Conservation (phyloP, 2,329 filamentous ascomycete species). For the Aspergillus tanneri region DNA sequence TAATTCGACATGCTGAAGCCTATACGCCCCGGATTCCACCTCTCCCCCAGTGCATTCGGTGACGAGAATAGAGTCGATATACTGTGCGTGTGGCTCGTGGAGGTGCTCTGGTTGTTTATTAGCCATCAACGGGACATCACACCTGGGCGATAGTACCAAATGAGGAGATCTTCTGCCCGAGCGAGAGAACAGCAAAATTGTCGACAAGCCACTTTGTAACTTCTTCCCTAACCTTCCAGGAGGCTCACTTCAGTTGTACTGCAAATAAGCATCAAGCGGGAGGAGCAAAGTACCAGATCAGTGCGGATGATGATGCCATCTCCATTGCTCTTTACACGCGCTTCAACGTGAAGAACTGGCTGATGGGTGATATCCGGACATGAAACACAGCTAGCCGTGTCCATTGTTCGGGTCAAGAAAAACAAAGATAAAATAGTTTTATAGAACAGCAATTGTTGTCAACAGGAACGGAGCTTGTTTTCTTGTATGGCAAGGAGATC, state of each 20-base stretch:
- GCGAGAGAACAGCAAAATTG: constrained; percentile 33
- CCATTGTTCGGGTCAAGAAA: not conserved
- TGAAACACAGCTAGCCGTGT: not conserved
- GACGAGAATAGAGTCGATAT: constrained; percentile 38
- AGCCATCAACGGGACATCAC: not conserved
- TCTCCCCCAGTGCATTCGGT: constrained; percentile 40
- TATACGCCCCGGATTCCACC: constrained; percentile 27
- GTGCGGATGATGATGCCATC: constrained; percentile 30
- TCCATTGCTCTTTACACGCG: constrained; percentile 31
- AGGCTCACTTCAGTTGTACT: not conserved
- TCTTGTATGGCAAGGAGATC: too few species aligned
- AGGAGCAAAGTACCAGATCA: constrained; percentile 26
- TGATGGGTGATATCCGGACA: constrained; percentile 14
- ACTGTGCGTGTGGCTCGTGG: constrained; percentile 22
- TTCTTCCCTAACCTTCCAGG: constrained; percentile 35
- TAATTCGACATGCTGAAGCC: constrained; percentile 36
- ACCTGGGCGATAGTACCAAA: constrained; percentile 25
- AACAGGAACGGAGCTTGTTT: too few species aligned
- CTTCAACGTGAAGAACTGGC: constrained; percentile 42
- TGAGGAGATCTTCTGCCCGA: constrained; percentile 34
- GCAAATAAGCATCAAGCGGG: not conserved
- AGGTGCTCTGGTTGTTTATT: constrained; percentile 25
- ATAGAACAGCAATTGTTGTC: too few species aligned
- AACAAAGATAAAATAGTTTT: too few species aligned
- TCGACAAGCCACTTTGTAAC: constrained; percentile 38